Conservation (phyloP, 2,329 filamentous ascomycete species). For the Botryotinia calthae region DNA sequence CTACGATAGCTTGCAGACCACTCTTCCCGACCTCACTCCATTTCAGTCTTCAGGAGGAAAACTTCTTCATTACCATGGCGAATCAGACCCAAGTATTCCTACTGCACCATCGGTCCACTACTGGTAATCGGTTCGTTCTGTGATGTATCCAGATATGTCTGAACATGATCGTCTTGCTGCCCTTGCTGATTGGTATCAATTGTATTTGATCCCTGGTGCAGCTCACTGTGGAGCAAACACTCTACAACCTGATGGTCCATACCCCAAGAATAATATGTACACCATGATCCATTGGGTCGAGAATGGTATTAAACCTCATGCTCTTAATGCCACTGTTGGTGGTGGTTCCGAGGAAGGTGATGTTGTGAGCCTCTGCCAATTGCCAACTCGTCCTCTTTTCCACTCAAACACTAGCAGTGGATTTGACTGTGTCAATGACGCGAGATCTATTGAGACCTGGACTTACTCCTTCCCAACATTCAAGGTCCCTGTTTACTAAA, state of each 20-base stretch:
- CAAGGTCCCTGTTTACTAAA: constrained; percentile 26
- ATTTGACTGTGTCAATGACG: constrained; percentile 35
- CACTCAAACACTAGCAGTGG: constrained; percentile 24
- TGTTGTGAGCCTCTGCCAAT: constrained; percentile 43
- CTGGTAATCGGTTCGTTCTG: constrained; percentile 50
- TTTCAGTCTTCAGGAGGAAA: constrained; percentile 53
- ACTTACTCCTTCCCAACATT: constrained; percentile 31
- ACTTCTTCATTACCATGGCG: constrained; percentile 57
- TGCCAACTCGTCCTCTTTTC: constrained; percentile 41
- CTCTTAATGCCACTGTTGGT: constrained; percentile 42
- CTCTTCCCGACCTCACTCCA: constrained; percentile 49
- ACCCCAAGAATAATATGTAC: constrained; percentile 58
- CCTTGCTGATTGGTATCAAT: constrained; percentile 53
- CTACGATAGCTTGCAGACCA: constrained; percentile 52
- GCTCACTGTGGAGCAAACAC: constrained; percentile 50
- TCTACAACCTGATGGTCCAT: constrained; percentile 40
- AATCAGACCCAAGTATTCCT: constrained; percentile 53
- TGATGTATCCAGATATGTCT: constrained; percentile 47
- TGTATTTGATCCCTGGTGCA: constrained; percentile 54
- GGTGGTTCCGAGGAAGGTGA: constrained; percentile 38
- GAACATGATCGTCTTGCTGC: constrained; percentile 43
- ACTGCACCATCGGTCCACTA: constrained; percentile 55
- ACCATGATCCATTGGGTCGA: constrained; percentile 68
- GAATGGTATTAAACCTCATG: constrained; percentile 48
- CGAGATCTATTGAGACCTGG: constrained; percentile 35